phyloP scores from a whole-genome alignment of 2,329 filamentous ascomycete species.

The Pyrenophora tritici-repentis region DNA sequence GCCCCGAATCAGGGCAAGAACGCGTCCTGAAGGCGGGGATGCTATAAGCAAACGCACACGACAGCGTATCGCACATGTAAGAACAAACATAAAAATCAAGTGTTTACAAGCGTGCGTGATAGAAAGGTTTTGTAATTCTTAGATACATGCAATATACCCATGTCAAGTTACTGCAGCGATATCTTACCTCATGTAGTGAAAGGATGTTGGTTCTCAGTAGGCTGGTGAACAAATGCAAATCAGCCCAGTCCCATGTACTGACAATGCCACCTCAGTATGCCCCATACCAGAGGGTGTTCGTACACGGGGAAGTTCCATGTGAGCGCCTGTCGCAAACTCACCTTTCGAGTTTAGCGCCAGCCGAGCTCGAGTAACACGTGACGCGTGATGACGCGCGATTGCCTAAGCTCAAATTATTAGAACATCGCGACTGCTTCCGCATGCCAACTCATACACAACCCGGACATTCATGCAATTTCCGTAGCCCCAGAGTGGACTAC shows the following conservation, averaged over 20 bases:
- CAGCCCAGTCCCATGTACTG: too few relatives aligned
- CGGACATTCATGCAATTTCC: not conserved
- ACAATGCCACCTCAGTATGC: too few relatives aligned
- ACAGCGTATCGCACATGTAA: too few relatives aligned
- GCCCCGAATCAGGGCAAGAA: constrained; percentile 1
- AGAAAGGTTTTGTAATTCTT: too few relatives aligned
- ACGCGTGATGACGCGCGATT: constrained; percentile 21
- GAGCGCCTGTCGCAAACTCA: constrained; percentile 23
- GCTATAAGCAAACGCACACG: not conserved
- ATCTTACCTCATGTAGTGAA: not conserved
- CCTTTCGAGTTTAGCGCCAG: constrained; percentile 25
- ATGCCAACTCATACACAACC: not conserved
- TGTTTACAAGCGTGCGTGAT: too few relatives aligned
- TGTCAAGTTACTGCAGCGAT: too few relatives aligned
- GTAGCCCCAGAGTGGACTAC: too few relatives aligned
- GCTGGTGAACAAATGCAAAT: too few relatives aligned
- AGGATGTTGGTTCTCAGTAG: too few relatives aligned
- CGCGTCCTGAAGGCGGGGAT: not conserved
- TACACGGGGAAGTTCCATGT: not conserved
- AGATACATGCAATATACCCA: too few relatives aligned
- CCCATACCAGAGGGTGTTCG: not conserved
- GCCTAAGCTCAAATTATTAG: constrained; percentile 21
- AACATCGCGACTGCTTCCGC: constrained; percentile 11
- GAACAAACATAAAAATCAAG: too few relatives aligned
- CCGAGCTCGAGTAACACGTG: constrained; percentile 20